Percentiles rank a stretch among this genome's conserved stretches.
Evolutionary conservation across 768 basidiomycete genomes (phyloP).

Genomic region (Phaeolepiota aurea): DNA sequence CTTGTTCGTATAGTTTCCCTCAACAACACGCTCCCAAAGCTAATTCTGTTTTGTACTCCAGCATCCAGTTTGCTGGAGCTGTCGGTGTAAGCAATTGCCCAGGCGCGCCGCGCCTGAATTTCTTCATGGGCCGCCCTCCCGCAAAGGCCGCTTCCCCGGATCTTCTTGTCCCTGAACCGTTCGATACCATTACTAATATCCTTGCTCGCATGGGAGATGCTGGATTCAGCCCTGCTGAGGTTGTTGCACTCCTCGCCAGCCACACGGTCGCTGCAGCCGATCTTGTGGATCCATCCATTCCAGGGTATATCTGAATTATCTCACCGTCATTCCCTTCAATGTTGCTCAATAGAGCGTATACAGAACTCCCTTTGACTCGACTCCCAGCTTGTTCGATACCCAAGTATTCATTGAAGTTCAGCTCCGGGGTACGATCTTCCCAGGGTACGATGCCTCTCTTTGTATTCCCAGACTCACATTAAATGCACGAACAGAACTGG

Average conservation of each 20-base stretch:
- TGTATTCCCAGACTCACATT: conserved; percentile 5
- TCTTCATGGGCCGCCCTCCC: conserved; percentile 27
- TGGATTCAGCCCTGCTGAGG: conserved; percentile 24
- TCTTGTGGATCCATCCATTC: background rate
- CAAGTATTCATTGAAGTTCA: conserved; percentile 38
- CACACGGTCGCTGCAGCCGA: conserved; percentile 15
- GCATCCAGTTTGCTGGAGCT: conserved; percentile 40
- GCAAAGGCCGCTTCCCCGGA: conserved; percentile 23
- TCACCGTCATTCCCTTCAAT: background rate
- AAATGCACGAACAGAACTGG: conserved; percentile 19
- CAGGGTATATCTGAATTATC: background rate
- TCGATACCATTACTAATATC: conserved; percentile 22
- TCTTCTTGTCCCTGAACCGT: conserved; percentile 18
- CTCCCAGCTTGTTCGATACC: conserved; percentile 32
- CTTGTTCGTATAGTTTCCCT: conserved; percentile 23
- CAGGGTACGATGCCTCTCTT: conserved; percentile 19
- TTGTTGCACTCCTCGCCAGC: conserved; percentile 26
- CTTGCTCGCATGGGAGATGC: conserved; percentile 25
- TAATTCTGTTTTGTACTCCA: conserved; percentile 6
- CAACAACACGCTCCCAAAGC: background rate
- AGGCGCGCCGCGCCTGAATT: conserved; percentile 33
- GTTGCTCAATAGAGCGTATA: conserved; percentile 6
- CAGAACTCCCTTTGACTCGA: conserved; percentile 37
- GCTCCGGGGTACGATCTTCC: conserved; percentile 33
- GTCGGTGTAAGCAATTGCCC: conserved; percentile 33